Conservation (phyloP, 176 grass and related monocot genomes). For the Oryza longistaminata region DNA sequence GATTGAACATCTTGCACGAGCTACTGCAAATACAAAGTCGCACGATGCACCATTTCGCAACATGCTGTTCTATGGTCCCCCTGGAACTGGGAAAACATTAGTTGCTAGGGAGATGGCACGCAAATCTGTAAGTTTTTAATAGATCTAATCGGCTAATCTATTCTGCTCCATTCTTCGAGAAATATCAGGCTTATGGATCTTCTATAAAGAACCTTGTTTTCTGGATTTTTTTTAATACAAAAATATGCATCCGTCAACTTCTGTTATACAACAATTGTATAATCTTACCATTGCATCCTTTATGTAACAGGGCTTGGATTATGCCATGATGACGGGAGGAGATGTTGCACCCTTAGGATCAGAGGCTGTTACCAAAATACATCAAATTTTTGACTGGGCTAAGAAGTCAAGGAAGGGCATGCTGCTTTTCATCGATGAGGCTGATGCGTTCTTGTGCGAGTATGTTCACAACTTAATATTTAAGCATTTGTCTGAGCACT, state of each 20-base stretch:
- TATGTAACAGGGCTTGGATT: constrained; percentile 71
- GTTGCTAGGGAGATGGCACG: constrained; percentile 92
- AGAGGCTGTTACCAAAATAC: constrained; percentile 93
- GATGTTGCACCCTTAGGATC: constrained; percentile 88
- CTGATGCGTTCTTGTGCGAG: constrained; percentile 97
- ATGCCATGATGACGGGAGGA: constrained; percentile 98
- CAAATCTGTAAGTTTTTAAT: constrained; percentile 73
- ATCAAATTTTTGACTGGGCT: constrained; percentile 98
- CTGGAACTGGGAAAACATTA: constrained; percentile 97
- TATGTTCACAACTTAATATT: constrained; percentile 50
- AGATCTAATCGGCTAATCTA: constrained; percentile 5
- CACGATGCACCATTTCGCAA: constrained; percentile 93
- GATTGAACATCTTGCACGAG: constrained; percentile 86
- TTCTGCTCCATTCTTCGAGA: neutral
- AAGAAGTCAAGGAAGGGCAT: constrained; percentile 86
- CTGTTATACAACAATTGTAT: neutral
- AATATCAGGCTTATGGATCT: neutral
- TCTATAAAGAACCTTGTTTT: neutral
- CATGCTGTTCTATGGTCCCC: constrained; percentile 98
- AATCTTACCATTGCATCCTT: neutral
- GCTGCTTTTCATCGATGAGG: constrained; percentile 95
- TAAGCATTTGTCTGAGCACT: neutral
- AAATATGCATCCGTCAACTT: neutral
- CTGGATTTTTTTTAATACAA: neutral
- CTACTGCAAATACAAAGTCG: constrained; percentile 93